Evolutionary conservation across 2,329 filamentous ascomycete genomes (phyloP).

Genomic region (Zalaria obscura): DNA sequence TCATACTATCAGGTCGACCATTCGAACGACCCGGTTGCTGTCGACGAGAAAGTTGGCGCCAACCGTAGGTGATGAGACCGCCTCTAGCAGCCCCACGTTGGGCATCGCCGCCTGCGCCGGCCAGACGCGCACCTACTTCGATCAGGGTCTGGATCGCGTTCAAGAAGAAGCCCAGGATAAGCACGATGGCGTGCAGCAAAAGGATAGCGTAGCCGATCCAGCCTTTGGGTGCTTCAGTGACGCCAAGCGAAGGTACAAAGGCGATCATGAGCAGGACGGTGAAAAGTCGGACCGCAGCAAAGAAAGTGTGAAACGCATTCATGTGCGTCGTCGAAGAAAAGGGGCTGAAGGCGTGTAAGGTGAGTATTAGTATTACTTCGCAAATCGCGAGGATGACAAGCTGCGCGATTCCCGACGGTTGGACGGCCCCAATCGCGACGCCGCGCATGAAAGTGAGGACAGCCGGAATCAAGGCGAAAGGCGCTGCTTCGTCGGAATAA

Average conservation of each 20-base stretch:
- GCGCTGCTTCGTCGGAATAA: slow-evolving; percentile 82
- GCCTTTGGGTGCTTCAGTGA: slow-evolving; percentile 66
- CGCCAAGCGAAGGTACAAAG: slow-evolving; percentile 71
- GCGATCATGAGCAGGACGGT: slow-evolving; percentile 41
- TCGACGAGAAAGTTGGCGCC: slow-evolving; percentile 72
- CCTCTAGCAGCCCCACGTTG: slow-evolving; percentile 43
- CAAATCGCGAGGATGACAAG: slow-evolving; percentile 85
- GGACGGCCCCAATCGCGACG: slow-evolving; percentile 81
- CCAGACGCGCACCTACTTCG: slow-evolving; percentile 70
- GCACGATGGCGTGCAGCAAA: slow-evolving; percentile 66
- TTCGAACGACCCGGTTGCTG: slow-evolving; percentile 35
- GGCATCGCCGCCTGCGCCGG: slow-evolving; percentile 64
- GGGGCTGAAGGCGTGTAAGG: slow-evolving; percentile 76
- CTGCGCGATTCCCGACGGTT: slow-evolving; percentile 85
- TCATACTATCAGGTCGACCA: slow-evolving; percentile 59
- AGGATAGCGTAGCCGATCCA: slow-evolving; percentile 95
- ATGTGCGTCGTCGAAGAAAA: slow-evolving; percentile 88
- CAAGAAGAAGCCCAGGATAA: slow-evolving; percentile 85
- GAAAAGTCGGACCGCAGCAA: slow-evolving; percentile 62
- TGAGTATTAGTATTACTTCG: slow-evolving; percentile 80
- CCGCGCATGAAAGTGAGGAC: slow-evolving; percentile 74
- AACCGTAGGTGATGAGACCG: slow-evolving; percentile 57
- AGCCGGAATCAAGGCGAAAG: slow-evolving; percentile 78
- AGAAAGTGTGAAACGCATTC: slow-evolving; percentile 88
- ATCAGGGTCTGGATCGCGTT: slow-evolving; percentile 83